A percentile compares a stretch with the other conserved stretches of the same genome.
Evolutionary conservation across 2,329 filamentous ascomycete species (phyloP).

Genomic region (Trichoderma aggressivum): DNA sequence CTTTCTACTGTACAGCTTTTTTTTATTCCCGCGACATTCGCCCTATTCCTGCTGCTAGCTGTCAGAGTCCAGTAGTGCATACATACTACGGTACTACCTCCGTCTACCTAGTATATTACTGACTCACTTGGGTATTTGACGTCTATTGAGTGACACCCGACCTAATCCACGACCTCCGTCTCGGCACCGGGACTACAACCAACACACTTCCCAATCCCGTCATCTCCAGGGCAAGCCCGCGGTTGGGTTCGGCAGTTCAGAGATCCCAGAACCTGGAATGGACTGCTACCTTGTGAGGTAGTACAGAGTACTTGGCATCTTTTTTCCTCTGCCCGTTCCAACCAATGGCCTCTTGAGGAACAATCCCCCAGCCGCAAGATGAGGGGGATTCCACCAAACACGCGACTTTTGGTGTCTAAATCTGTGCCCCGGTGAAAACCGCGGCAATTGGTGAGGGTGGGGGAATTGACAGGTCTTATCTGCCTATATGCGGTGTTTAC

Average conservation of each 20-base stretch:
- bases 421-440: not conserved
- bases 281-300: conserved; percentile 1
- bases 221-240: not conserved
- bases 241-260: not conserved
- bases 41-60: not conserved
- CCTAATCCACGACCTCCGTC: not conserved
- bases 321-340: not conserved
- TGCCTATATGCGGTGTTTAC: not conserved
- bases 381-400: not conserved
- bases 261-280: not conserved
- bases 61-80: not conserved
- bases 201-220: not conserved
- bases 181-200: not conserved
- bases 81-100: not conserved
- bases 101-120: no score
- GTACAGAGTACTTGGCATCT: not conserved
- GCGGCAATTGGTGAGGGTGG: not conserved
- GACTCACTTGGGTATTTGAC: not conserved
- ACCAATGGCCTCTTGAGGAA: not conserved
- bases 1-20: not conserved
- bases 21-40: not conserved
- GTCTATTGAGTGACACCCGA: not conserved
- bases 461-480: not conserved
- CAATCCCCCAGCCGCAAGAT: not conserved
- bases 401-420: not conserved